A percentile compares a stretch with the other conserved stretches of the same genome.
Conservation (phyloP, 1,139 yeast genomes). For the Yamadazyma conglobata region DNA sequence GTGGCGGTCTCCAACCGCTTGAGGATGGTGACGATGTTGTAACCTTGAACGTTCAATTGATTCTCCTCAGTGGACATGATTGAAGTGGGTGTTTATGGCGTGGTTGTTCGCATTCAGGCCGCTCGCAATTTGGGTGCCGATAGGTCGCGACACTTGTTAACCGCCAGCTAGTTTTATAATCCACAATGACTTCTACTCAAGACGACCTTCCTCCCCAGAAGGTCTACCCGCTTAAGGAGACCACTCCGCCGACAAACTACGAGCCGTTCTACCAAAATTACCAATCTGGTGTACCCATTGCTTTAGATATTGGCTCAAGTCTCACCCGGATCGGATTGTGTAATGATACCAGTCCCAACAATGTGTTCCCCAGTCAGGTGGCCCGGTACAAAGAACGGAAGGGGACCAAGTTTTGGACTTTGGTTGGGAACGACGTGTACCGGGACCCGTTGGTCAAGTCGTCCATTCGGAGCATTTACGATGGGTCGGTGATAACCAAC, state of each 20-base stretch:
- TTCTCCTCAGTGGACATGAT: slow-evolving; percentile 45
- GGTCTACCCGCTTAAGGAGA: slow-evolving; percentile 50
- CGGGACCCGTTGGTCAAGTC: slow-evolving; percentile 68
- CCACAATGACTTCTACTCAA: slow-evolving; percentile 5
- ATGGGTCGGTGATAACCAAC: slow-evolving; percentile 80
- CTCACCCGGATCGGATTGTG: slow-evolving; percentile 73
- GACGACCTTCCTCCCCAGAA: slow-evolving; percentile 45
- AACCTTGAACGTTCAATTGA: slow-evolving; percentile 68
- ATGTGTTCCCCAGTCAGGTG: slow-evolving; percentile 65
- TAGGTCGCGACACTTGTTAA: too few species aligned
- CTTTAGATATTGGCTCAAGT: slow-evolving; percentile 75
- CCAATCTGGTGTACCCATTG: slow-evolving; percentile 63
- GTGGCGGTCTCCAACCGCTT: slow-evolving; percentile 92
- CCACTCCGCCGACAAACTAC: slow-evolving; percentile 26
- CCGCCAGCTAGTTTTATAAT: slow-evolving; percentile 3
- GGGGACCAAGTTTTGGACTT: slow-evolving; percentile 56
- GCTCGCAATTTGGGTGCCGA: too few species aligned
- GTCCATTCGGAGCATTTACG: slow-evolving; percentile 76
- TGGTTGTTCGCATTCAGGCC: too few species aligned
- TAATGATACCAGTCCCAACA: slow-evolving; percentile 49
- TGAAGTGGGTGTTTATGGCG: too few species aligned
- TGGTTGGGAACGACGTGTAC: slow-evolving; percentile 80
- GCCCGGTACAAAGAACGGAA: slow-evolving; percentile 80
- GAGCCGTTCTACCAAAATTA: slow-evolving; percentile 58
- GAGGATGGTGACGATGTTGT: slow-evolving; percentile 75